These are phyloP conservation scores for Proliferodiscus dingleyae DNA, from an alignment of 2,329 filamentous ascomycete genomes.

Conservation along the genomic window DNA sequence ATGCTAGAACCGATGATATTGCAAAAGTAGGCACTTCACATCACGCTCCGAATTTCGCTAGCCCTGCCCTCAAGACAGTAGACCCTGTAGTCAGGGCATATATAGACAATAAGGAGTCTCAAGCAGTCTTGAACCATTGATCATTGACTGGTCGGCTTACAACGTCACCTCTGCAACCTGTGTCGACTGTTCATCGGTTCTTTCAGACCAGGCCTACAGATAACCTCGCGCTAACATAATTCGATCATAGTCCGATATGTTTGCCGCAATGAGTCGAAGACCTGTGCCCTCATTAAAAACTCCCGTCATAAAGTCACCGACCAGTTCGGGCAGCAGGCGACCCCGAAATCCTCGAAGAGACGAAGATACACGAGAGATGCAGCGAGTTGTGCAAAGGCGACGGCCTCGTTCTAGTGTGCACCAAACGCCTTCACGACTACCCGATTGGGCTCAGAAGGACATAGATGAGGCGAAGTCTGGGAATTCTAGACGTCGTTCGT, in stretches of 20 bases:
- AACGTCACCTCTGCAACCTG: not conserved
- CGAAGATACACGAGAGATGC: not conserved
- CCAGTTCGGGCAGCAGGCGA: not conserved
- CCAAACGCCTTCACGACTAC: not conserved
- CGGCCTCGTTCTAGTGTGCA: not conserved
- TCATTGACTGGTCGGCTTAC: not conserved
- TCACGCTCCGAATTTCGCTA: not conserved
- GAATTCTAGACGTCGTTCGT: not conserved
- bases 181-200: not conserved
- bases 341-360: not conserved
- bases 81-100: not conserved
- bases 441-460: not conserved
- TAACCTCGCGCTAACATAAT: not conserved
- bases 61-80: not conserved
- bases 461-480: not conserved
- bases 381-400: not conserved
- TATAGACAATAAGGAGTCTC: not conserved
- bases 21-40: slow-evolving; percentile 8
- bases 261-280: slow-evolving; percentile 6
- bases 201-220: not conserved
- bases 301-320: slow-evolving; percentile 1
- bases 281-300: slow-evolving; percentile 6
- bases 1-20: not conserved
- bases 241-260: slow-evolving; percentile 4
- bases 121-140: not conserved